phyloP scores from a whole-genome alignment of 2,329 filamentous ascomycete genomes.

The Cryphonectria japonica region DNA sequence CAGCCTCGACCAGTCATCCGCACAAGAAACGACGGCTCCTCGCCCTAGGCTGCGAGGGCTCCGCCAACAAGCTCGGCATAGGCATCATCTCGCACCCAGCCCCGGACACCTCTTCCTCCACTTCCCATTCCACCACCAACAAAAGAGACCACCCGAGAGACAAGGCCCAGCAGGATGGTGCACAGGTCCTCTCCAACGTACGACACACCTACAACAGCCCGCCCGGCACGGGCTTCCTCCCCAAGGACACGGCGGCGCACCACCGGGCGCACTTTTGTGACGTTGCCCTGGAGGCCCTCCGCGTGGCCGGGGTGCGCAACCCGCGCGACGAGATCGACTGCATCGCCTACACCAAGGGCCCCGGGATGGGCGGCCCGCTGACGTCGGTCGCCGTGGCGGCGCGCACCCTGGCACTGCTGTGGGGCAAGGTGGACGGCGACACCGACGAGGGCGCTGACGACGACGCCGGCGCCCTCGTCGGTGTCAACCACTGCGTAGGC shows the following conservation, averaged over 20 bases:
- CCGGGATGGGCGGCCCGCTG: slow-evolving; percentile 94
- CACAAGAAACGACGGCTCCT: slow-evolving; percentile 49
- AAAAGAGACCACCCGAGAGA: not conserved
- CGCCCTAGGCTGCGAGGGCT: slow-evolving; percentile 76
- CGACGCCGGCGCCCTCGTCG: slow-evolving; percentile 66
- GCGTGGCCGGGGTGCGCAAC: slow-evolving; percentile 64
- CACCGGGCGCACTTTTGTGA: slow-evolving; percentile 84
- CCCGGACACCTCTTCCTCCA: slow-evolving; percentile 31
- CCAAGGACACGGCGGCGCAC: slow-evolving; percentile 93
- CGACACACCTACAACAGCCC: slow-evolving; percentile 92
- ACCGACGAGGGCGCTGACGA: slow-evolving; percentile 55
- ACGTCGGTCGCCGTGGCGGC: slow-evolving; percentile 86
- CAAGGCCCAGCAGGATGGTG: slow-evolving; percentile 42
- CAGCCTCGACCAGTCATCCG: slow-evolving; percentile 1
- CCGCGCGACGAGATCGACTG: slow-evolving; percentile 72
- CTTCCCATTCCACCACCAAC: not conserved
- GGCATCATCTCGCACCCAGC: slow-evolving; percentile 82
- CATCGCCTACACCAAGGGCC: slow-evolving; percentile 93
- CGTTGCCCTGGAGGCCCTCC: slow-evolving; percentile 79
- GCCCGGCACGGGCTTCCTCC: slow-evolving; percentile 90
- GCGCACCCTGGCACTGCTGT: slow-evolving; percentile 78
- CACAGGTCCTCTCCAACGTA: slow-evolving; percentile 85
- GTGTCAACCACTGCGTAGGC: slow-evolving; percentile 97
- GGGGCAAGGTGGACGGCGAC: slow-evolving; percentile 65
- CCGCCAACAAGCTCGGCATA: slow-evolving; percentile 95